Percentiles rank a stretch among this genome's conserved stretches.
phyloP scores from a whole-genome alignment of 352 stramenopile genomes.

The Pythium vanterpoolii region DNA sequence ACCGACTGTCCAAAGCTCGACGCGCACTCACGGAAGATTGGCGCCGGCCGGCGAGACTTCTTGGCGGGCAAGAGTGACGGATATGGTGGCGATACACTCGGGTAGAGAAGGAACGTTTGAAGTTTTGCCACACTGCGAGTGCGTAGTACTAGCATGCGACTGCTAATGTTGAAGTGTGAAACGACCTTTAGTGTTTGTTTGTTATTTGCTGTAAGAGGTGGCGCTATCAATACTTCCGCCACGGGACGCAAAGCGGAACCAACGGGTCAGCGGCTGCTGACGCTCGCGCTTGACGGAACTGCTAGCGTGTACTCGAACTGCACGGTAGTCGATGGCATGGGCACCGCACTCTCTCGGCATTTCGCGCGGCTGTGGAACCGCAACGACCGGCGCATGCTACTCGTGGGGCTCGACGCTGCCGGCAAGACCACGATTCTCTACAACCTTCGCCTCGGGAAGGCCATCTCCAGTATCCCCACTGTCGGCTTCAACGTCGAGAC shows the following conservation, averaged over 20 bases:
- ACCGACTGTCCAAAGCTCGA: conserved; percentile 99
- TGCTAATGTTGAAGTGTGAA: conserved; percentile 9
- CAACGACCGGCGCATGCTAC: conserved; percentile 70
- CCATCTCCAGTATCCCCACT: conserved; percentile 76
- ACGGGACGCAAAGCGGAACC: neutral
- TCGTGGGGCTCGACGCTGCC: conserved; percentile 70
- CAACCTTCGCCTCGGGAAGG: conserved; percentile 68
- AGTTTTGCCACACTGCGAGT: too few relatives aligned
- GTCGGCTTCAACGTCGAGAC: conserved; percentile 85
- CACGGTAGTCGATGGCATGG: conserved; percentile 50
- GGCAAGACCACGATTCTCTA: conserved; percentile 86
- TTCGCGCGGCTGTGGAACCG: conserved; percentile 71
- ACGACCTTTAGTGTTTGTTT: neutral
- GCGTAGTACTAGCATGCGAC: neutral
- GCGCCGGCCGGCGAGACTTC: conserved; percentile 91
- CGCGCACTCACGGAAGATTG: conserved; percentile 95
- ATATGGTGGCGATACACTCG: conserved; percentile 93
- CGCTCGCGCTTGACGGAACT: neutral
- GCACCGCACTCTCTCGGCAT: conserved; percentile 61
- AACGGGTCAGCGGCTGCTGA: neutral
- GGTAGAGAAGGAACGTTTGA: conserved; percentile 28
- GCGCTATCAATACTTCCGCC: neutral
- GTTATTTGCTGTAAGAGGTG: neutral
- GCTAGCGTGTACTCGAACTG: neutral
- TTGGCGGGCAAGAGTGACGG: conserved; percentile 90